Percentiles rank a stretch among this genome's conserved stretches.
Conservation (phyloP, 2,329 filamentous ascomycete species). For the Fusarium sambucinum region DNA sequence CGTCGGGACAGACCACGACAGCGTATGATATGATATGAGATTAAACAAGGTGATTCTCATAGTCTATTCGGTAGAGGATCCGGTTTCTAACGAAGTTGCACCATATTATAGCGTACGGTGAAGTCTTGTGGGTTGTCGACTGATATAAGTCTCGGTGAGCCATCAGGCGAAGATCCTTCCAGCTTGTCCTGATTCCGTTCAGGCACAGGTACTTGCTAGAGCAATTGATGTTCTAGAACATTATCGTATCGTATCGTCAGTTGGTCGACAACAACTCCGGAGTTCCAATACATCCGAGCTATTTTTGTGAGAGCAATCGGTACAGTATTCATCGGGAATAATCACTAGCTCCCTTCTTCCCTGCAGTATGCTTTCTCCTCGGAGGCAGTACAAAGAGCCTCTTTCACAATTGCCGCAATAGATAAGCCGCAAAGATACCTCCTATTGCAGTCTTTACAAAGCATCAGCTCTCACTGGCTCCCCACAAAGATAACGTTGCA, state of each 20-base stretch:
- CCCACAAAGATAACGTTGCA: constrained; percentile 30
- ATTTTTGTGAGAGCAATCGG: constrained; percentile 8
- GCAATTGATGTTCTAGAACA: background rate
- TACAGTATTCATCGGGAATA: constrained; percentile 17
- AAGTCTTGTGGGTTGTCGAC: constrained; percentile 25
- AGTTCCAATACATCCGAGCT: constrained; percentile 8
- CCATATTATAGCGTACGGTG: background rate
- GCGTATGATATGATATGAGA: constrained; percentile 32
- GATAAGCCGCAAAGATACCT: constrained; percentile 36
- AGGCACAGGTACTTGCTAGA: background rate
- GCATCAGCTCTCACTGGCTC: constrained; percentile 24
- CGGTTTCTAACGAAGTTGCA: constrained; percentile 21
- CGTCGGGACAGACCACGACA: constrained; percentile 38
- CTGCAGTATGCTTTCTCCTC: constrained; percentile 36
- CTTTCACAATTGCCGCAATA: constrained; percentile 27
- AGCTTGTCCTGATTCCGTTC: background rate
- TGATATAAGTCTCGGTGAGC: constrained; percentile 24
- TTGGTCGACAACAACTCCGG: background rate
- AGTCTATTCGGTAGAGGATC: constrained; percentile 4
- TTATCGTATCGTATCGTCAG: background rate
- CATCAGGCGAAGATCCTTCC: background rate
- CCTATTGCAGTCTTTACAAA: constrained; percentile 22
- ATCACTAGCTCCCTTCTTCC: constrained; percentile 18
- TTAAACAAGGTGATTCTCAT: constrained; percentile 19
- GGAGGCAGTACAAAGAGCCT: constrained; percentile 13